Percentiles rank a stretch among this genome's conserved stretches.
Evolutionary conservation across 1,284 basidiomycete genomes (phyloP).

Genomic region (Moniliophthora roreri): DNA sequence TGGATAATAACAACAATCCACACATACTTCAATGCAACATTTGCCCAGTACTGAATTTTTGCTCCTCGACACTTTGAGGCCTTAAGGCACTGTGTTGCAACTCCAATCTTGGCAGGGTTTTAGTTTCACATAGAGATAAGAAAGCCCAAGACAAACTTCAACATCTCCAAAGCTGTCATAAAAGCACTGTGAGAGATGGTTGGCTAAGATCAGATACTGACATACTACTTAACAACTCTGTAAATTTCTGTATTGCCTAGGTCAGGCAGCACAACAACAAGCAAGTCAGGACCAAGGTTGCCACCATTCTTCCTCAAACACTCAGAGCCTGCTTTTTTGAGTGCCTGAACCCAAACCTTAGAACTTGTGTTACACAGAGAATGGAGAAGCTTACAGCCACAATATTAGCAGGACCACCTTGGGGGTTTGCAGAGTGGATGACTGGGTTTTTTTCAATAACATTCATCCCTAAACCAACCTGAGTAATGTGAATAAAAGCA

Average conservation of each 20-base stretch:
- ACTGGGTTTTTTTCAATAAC: conserved; percentile 26
- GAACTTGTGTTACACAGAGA: too few species aligned
- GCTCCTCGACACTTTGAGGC: neutral
- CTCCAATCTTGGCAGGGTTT: conserved; percentile 27
- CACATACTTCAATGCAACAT: conserved; percentile 5
- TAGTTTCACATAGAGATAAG: neutral
- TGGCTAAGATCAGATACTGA: neutral
- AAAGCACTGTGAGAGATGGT: neutral
- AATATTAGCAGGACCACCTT: conserved; percentile 26
- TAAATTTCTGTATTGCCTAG: conserved; percentile 42
- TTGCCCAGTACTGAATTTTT: conserved; percentile 4
- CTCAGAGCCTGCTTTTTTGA: conserved; percentile 12
- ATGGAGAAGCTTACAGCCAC: conserved; percentile 7
- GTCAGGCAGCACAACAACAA: conserved; percentile 41
- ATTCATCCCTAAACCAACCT: conserved; percentile 25
- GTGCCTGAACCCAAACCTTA: conserved; percentile 10
- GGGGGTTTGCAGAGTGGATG: conserved; percentile 28
- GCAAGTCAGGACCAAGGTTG: conserved; percentile 14
- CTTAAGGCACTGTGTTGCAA: conserved; percentile 18
- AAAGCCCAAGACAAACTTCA: neutral
- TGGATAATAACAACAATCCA: neutral
- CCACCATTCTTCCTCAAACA: conserved; percentile 9
- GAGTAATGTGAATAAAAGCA: neutral
- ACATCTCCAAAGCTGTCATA: neutral
- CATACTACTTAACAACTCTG: conserved; percentile 46